Evolutionary conservation across 202 grass and related monocot genomes (phyloP).

Genomic region (Setaria viridis): DNA sequence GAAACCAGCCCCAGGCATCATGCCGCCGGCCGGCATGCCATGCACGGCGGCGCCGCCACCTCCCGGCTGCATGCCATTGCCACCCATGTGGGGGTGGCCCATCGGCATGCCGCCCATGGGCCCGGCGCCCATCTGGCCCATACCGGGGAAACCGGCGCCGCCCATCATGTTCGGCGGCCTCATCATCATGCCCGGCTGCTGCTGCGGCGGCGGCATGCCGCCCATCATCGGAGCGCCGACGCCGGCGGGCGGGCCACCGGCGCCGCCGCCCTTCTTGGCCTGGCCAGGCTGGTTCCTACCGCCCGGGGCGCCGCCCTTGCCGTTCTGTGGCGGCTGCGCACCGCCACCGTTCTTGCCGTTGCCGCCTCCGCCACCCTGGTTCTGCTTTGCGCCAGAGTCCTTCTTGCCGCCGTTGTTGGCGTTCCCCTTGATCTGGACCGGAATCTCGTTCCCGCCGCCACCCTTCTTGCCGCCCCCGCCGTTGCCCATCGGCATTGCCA

Average conservation of each 20-base stretch:
- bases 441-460: conserved; percentile 52
- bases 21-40: conserved; percentile 44
- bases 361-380: conserved; percentile 49
- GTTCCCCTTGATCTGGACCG: conserved; percentile 55
- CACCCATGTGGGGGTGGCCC: conserved; percentile 53
- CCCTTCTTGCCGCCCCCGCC: conserved; percentile 57
- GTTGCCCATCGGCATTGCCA: conserved; percentile 33
- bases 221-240: conserved; percentile 44
- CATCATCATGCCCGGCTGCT: conserved; percentile 48
- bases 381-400: conserved; percentile 54
- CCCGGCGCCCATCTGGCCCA: conserved; percentile 58
- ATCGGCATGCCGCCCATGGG: conserved; percentile 50
- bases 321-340: conserved; percentile 42
- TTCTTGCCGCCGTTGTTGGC: conserved; percentile 62
- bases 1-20: conserved; percentile 43
- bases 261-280: conserved; percentile 48
- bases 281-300: conserved; percentile 16
- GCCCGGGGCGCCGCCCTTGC: conserved; percentile 36
- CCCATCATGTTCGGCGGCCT: conserved; percentile 74
- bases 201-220: conserved; percentile 41
- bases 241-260: background rate
- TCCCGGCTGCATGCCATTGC: conserved; percentile 26
- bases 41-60: conserved; percentile 34
- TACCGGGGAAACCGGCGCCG: conserved; percentile 54
- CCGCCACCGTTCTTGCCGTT: conserved; percentile 39